Base-by-base conservation (phyloP, 2,329 filamentous ascomycete species). In the Penicillium brevicompactum region DNA sequence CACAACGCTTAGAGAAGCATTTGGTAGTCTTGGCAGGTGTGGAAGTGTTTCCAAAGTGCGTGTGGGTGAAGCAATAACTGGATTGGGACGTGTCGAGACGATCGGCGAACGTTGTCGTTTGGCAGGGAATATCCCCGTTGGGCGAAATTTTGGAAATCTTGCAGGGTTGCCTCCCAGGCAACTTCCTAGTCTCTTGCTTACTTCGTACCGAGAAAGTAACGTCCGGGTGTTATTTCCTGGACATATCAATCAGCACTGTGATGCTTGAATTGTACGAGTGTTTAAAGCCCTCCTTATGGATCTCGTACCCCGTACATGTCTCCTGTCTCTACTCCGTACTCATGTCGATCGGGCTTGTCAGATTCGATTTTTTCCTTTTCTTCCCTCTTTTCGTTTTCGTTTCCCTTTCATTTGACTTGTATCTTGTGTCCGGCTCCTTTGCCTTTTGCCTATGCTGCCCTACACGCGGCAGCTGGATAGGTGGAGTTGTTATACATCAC, bases 141-240 rank as follows among this genome's bases (percentile, higher is more conserved):
- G 18, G 24, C n/a, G 34, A n/a, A n/a, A n/a, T 7, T 13, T 37
- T 37, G 13, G n/a, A 37, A 22, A 30, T 24, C 31, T 31, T 18
- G 47, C 46, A 13, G 21, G 49, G 34, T 58, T 53, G 46, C 27
- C 31, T 40, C 27, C 27, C 16, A 50, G 22, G 27, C 49, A 54
- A 41, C 38, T 37, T n/a, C 13, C 34, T 37, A 37, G 34, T n/a
- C n/a, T 13, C 34, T n/a, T 6, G 24, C 8, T 27, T 5, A 8
- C 24, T 8, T 8, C 24, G 24, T 27, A 27, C 24, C 8, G 24
- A 27, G 5, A 27, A 27, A 27, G 24, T 27, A 27, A 18, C 18
- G 18, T 18, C 18, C 18, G 18, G 18, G 18, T 18, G 18, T 18
- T 18, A 18, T 18, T 18, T 34, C 10, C 32, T 9, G 32, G 4